These are phyloP conservation scores for Trypanosoma theileri DNA, from an alignment of 208 protist genomes.

Conservation along the genomic window DNA sequence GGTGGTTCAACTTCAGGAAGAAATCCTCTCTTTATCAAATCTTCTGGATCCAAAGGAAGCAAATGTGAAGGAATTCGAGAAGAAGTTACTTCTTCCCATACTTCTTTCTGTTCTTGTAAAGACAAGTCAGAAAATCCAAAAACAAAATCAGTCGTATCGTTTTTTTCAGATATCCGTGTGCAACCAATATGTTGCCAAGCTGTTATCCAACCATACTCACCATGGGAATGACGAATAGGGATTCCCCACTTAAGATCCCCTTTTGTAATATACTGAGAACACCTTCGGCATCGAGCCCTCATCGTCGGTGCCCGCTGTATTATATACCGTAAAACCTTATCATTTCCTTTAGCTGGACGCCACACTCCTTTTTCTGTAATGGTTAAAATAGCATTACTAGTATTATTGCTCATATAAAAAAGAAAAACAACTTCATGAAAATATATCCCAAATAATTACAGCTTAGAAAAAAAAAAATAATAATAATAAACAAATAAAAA, in stretches of 20 bases:
- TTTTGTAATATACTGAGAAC: constrained; percentile 80
- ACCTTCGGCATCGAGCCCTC: constrained; percentile 82
- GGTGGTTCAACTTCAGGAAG: constrained; percentile 57
- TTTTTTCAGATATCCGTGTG: constrained; percentile 42
- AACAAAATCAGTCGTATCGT: constrained; percentile 36
- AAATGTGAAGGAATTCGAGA: constrained; percentile 59
- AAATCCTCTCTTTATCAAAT: constrained; percentile 60
- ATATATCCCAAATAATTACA: constrained; percentile 16
- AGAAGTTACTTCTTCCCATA: constrained; percentile 63
- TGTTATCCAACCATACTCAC: constrained; percentile 87
- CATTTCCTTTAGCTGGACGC: constrained; percentile 41
- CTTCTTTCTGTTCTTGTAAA: constrained; percentile 43
- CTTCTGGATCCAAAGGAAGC: constrained; percentile 79
- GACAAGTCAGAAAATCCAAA: constrained; percentile 52
- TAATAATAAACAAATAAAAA: constrained; percentile 14
- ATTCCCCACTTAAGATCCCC: constrained; percentile 77
- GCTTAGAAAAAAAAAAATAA: constrained; percentile 25
- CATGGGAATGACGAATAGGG: constrained; percentile 77
- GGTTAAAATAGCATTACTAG: constrained; percentile 57
- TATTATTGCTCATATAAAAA: constrained; percentile 55
- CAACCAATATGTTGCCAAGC: constrained; percentile 87
- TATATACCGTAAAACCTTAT: constrained; percentile 62
- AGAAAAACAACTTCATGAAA: constrained; percentile 33
- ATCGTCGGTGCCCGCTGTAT: constrained; percentile 64
- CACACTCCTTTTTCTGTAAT: constrained; percentile 66